These are phyloP conservation scores for Eucalyptus grandis DNA, from an alignment of 345 rosid genomes.

Conservation along the genomic window DNA sequence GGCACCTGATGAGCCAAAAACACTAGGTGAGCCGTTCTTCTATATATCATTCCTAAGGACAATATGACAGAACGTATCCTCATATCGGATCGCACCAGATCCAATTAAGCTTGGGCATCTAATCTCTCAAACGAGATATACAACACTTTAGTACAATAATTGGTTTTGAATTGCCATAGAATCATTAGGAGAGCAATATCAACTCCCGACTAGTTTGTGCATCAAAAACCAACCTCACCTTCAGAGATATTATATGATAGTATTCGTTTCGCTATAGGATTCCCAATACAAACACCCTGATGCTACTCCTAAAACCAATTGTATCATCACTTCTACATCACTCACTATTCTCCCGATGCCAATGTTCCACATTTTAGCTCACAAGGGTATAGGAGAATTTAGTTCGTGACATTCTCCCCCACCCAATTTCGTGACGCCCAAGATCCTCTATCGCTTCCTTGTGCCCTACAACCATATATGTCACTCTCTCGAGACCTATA, in stretches of 20 bases:
- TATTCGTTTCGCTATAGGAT: no score
- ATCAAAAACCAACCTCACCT: no score
- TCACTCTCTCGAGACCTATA: not conserved
- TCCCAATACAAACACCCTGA: no score
- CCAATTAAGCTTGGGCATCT: not conserved
- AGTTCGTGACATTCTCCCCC: not conserved
- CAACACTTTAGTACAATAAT: not conserved
- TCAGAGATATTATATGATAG: no score
- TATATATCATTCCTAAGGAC: no score
- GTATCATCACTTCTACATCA: not conserved
- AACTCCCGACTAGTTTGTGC: not conserved
- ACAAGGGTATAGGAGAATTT: not conserved
- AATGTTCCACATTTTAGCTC: not conserved
- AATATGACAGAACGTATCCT: not conserved
- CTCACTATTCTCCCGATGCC: not conserved
- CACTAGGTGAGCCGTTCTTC: no score
- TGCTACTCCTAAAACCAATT: no score
- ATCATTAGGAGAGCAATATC: not conserved
- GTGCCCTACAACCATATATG: not conserved
- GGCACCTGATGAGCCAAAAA: not conserved
- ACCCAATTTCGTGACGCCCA: not conserved
- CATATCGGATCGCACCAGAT: rapidly evolving
- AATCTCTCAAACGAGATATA: not conserved
- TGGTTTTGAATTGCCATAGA: not conserved
- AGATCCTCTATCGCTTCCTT: not conserved